These are phyloP conservation scores for Silybum marianum DNA, from an alignment of 129 eudicot species.

Conservation along the genomic window DNA sequence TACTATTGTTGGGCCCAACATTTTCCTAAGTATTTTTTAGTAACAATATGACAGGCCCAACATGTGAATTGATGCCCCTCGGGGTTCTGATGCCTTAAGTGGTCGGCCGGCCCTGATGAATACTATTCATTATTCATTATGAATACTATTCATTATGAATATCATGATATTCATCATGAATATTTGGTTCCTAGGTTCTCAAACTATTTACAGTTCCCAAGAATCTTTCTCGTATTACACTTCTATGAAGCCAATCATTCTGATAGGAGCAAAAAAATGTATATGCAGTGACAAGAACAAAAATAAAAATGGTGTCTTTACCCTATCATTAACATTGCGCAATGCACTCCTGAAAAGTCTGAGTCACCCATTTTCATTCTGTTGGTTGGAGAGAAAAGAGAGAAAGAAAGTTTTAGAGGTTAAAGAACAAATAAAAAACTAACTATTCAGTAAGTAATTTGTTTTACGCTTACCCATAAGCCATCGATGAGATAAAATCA, in stretches of 20 bases:
- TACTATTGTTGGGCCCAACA: too few relatives aligned
- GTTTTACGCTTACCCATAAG: conserved; percentile 64
- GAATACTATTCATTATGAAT: neutral
- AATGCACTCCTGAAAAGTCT: conserved; percentile 76
- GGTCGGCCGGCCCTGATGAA: too few relatives aligned
- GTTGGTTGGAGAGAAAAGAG: conserved; percentile 25
- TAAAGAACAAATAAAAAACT: neutral
- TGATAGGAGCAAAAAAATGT: neutral
- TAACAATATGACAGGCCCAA: too few relatives aligned
- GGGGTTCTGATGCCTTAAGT: too few relatives aligned
- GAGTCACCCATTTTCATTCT: conserved; percentile 55
- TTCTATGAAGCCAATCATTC: neutral
- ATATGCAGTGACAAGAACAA: neutral
- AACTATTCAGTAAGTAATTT: neutral
- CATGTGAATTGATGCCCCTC: too few relatives aligned
- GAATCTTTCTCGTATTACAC: neutral
- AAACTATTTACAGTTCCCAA: neutral
- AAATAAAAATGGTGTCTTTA: conserved; percentile 35
- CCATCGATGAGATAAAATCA: conserved; percentile 80
- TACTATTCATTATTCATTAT: neutral
- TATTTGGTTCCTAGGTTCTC: neutral
- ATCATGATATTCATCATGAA: neutral
- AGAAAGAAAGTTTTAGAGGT: neutral
- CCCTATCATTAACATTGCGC: conserved; percentile 75
- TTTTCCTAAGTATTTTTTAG: too few relatives aligned